phyloP scores from a whole-genome alignment of 2,329 filamentous ascomycete species.

The Penicillium aurantiogriseum region DNA sequence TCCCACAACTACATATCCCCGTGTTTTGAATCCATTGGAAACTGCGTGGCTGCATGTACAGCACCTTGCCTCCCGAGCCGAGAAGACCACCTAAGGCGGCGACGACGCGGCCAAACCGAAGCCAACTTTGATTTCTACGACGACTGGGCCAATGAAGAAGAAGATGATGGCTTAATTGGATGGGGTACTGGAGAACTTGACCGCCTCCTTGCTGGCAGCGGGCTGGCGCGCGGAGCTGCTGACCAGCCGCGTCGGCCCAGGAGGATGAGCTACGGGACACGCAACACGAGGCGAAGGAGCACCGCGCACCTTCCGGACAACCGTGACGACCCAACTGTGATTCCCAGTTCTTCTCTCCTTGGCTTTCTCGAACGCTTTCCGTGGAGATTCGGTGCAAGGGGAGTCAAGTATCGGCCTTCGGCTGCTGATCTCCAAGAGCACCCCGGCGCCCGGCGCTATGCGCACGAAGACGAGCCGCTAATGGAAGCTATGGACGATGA shows the following conservation, averaged over 20 bases:
- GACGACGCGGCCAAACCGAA: constrained; percentile 69
- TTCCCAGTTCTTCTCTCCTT: constrained; percentile 79
- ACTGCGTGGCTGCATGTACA: constrained; percentile 67
- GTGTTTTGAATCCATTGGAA: constrained; percentile 67
- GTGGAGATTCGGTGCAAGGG: constrained; percentile 76
- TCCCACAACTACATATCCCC: constrained; percentile 81
- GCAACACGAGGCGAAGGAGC: constrained; percentile 60
- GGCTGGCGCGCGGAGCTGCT: constrained; percentile 38
- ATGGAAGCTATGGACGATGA: constrained; percentile 61
- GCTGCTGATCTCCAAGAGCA: constrained; percentile 89
- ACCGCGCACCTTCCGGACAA: constrained; percentile 51
- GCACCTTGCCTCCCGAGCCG: constrained; percentile 66
- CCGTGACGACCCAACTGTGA: constrained; percentile 74
- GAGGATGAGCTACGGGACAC: constrained; percentile 86
- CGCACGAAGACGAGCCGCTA: constrained; percentile 67
- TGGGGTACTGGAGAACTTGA: constrained; percentile 88
- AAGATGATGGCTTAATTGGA: constrained; percentile 61
- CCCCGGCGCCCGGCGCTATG: constrained; percentile 55
- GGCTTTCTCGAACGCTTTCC: constrained; percentile 82
- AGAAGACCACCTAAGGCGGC: constrained; percentile 70
- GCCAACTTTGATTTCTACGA: constrained; percentile 96
- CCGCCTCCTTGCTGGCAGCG: constrained; percentile 70
- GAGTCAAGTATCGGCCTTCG: constrained; percentile 82
- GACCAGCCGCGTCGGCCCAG: constrained; percentile 70
- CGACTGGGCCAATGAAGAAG: constrained; percentile 77